Evolutionary conservation across 768 basidiomycete genomes (phyloP), one percentile per base, ranked within the genome.

Genomic region (Astraeus odoratus): DNA sequence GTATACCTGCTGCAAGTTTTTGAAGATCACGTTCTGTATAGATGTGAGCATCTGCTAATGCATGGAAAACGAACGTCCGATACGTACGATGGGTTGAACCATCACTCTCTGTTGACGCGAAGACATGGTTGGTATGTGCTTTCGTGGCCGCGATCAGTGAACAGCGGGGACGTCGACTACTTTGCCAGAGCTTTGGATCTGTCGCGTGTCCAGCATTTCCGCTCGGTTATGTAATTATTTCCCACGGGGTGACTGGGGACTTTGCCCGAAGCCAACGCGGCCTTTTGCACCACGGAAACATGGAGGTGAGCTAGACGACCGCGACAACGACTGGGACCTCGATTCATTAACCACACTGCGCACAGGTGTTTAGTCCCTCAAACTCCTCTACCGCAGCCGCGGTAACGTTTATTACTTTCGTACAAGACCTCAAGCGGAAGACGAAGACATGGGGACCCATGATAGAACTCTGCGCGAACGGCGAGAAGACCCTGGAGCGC

Each of bases 321-420:
- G 18, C 6, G n/a, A 22, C 27, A 5, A 22, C 29, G 8, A 31
- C 40, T 15, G 29, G n/a, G 48, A 57, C 38, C 60, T 39, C 30
- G 27, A 26, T 27, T 25, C 29, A 15, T 12, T 23, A 10, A 34
- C 18, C 8, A 39, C 25, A 24, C 38, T 34, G 12, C 22, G 27
- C n/a, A 2, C 39, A 83, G 81, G 76, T 69, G 47, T 80, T 88
- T 59, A 77, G 81, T 68, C 76, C 84, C 66, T 76, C 79, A 62
- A 88, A 84, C 60, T 89, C 89, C 26, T 95, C 95, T 51, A 99
- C 96, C 66, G 94, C 95, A 38, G 93, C 94, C 42, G 93, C 96
- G 65, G 96, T 99, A 53, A 88, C 90, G 2, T 96, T 99, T 67
- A 99, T 99, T 67, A 99, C 96, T 20, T 98, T 97, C 61, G 95